Base-by-base conservation (phyloP, 2,329 filamentous ascomycete species). In the Calcarisporium arbuscula region DNA sequence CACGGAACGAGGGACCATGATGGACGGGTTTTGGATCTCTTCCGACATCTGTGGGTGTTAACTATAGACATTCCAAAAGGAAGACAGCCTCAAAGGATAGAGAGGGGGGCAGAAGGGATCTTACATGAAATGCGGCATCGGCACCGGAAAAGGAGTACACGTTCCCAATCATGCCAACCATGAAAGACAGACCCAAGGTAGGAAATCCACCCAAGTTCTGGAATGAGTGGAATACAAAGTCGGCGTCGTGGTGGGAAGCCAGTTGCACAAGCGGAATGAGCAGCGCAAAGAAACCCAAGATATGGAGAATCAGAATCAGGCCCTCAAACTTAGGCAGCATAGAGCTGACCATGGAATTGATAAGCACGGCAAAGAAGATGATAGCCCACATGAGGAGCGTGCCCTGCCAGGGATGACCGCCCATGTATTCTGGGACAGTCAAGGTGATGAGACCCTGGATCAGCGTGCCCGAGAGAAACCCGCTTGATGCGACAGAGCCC, bases 1-100 rank as follows among this genome's bases (percentile, higher is more conserved):
- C 39, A 77, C 67, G 0, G 69, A 65, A 5, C 60, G 59, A 1
- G 73, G 73, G 0, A 77, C 61, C 1, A 65, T 65, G 2, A 61
- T 50, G 2, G 68, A 62, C 1, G 73, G 66, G 34, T 74, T 62
- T 5, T 58, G 46, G 5, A 68, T 62, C 39, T 70, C 67, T 38
- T 70, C 67, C 1, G 57, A 55, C 63, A 68, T 62, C 58, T 64
- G 45, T n/a, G n/a, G n/a, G n/a, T n/a, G n/a, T n/a, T n/a, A n/a
- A n/a, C n/a, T n/a, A n/a, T n/a, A n/a, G n/a, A n/a, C n/a, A n/a
- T n/a, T n/a, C n/a, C n/a, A n/a, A n/a, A n/a, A n/a, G n/a, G n/a
- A n/a, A n/a, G n/a, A n/a, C n/a, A n/a, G n/a, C n/a, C n/a, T n/a
- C n/a, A n/a, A n/a, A n/a, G n/a, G n/a, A n/a, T n/a, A n/a, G n/a